Evolutionary conservation across 352 stramenopile species (phyloP), one percentile per base, ranked within the genome.

Genomic region (Pythium phragmiticola): DNA sequence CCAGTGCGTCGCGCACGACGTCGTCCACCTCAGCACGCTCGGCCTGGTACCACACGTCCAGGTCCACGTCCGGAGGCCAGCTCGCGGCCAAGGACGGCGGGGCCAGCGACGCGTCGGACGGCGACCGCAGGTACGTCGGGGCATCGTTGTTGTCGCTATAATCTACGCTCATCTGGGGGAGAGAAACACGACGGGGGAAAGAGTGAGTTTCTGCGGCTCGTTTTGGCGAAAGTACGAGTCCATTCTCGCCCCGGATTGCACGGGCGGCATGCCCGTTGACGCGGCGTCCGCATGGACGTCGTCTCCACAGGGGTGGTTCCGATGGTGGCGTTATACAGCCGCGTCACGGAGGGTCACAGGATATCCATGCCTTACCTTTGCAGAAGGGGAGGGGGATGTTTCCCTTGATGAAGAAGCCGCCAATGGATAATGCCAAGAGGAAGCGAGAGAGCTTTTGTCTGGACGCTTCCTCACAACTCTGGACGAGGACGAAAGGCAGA

Each of bases 21-120:
- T 90, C 79, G 37, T 93, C 83, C n/a, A 88, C 78, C 4, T 90
- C 77, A 2, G 73, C 65, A 42, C 83, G 85, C 53, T 92, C 84
- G 1, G 74, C 77, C n/a, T 78, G 60, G 74, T 95, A 94, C 66
- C 87, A 87, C 26, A 73, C 76, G 57, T 90, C 78, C 16, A 95
- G 55, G 56, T 95, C 84, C 30, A 94, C 80, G 46, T 95, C 84
- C 0, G 62, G 68, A 11, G 87, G 84, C 87, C 87, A 95, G 26
- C 61, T 64, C 47, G 48, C 61, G 36, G 53, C 39, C 39, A 13
- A 39, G 13, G 49, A 30, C 70, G 73, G 2, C 4, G 65, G 19
- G 14, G 16, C 41, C 26, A 60, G 9, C 37, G 54, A 60, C 54
- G 42, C 30, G 26, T 51, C 60, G 42, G 56, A 51, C 33, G 60